These are phyloP conservation scores for Pseudogymnoascus sp. DNA, from an alignment of 2,329 filamentous ascomycete genomes.

Conservation along the genomic window DNA sequence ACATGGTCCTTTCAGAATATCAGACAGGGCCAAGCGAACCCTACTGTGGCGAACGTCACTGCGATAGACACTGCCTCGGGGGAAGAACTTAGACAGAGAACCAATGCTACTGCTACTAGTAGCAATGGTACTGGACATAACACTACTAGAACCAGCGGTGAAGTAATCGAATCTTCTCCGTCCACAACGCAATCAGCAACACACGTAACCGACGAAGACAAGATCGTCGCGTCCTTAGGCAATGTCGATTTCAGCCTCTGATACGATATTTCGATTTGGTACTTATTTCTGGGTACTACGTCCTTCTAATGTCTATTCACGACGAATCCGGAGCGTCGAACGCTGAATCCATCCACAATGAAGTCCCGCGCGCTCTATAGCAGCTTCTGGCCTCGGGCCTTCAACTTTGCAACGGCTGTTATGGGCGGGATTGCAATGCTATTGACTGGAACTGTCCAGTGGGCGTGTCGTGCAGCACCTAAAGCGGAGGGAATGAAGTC, in stretches of 20 bases:
- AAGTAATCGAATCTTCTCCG: slow-evolving; percentile 24
- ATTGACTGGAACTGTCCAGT: not conserved
- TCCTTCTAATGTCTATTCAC: not conserved
- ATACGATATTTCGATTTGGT: slow-evolving; percentile 19
- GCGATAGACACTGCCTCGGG: slow-evolving; percentile 17
- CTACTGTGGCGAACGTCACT: slow-evolving; percentile 25
- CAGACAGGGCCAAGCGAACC: slow-evolving; percentile 38
- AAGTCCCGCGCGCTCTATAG: not conserved
- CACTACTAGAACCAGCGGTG: slow-evolving; percentile 18
- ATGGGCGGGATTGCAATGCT: not conserved
- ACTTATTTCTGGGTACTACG: not conserved
- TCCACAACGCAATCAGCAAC: slow-evolving; percentile 29
- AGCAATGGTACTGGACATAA: slow-evolving; percentile 18
- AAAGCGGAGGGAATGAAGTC: not conserved
- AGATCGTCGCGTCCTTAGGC: slow-evolving; percentile 49
- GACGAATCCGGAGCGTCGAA: too few relatives aligned
- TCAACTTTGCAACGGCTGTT: not conserved
- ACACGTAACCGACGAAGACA: slow-evolving; percentile 39
- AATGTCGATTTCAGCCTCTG: slow-evolving; percentile 58
- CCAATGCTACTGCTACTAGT: slow-evolving; percentile 19
- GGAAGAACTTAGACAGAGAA: slow-evolving; percentile 23
- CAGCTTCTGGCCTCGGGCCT: not conserved
- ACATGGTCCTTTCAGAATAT: slow-evolving; percentile 65
- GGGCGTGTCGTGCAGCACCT: not conserved
- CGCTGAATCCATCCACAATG: not conserved